phyloP scores from a whole-genome alignment of 306 rosid species.

The Lupinus albus region DNA sequence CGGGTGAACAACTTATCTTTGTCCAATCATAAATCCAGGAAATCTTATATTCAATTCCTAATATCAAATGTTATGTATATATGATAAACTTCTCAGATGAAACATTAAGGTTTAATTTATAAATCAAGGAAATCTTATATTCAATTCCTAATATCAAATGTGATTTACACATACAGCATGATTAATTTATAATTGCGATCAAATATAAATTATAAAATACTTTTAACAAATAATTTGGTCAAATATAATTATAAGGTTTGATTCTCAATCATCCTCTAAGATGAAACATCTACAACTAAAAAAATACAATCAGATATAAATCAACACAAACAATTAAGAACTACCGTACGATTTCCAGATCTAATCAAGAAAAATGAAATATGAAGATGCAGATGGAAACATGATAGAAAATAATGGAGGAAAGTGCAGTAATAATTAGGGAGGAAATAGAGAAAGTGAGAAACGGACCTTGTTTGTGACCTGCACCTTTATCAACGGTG shows the following conservation, averaged over 20 bases:
- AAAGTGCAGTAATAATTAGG: neutral
- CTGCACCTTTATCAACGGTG: slow-evolving; percentile 83
- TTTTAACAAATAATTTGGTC: too few relatives aligned
- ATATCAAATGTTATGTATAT: too few relatives aligned
- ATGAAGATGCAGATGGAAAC: slow-evolving; percentile 30
- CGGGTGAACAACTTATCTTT: neutral
- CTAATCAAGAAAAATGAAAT: neutral
- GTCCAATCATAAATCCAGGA: too few relatives aligned
- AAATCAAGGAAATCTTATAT: too few relatives aligned
- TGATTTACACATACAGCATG: neutral
- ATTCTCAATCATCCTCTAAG: neutral
- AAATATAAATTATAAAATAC: neutral
- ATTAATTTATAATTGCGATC: neutral
- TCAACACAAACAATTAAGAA: neutral
- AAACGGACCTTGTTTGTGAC: slow-evolving; percentile 81
- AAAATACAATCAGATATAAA: neutral
- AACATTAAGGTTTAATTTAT: too few relatives aligned
- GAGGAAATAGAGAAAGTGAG: neutral
- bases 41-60: too few relatives aligned
- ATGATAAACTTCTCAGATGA: too few relatives aligned
- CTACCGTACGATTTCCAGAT: slow-evolving; percentile 1
- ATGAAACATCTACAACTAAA: neutral
- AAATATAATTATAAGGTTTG: neutral
- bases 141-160: too few relatives aligned
- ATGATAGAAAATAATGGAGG: neutral